Percentiles rank a stretch among this genome's conserved stretches.
These are phyloP conservation scores for Parathielavia hyrcaniae DNA, from an alignment of 495 filamentous ascomycete genomes.

Conservation along the genomic window DNA sequence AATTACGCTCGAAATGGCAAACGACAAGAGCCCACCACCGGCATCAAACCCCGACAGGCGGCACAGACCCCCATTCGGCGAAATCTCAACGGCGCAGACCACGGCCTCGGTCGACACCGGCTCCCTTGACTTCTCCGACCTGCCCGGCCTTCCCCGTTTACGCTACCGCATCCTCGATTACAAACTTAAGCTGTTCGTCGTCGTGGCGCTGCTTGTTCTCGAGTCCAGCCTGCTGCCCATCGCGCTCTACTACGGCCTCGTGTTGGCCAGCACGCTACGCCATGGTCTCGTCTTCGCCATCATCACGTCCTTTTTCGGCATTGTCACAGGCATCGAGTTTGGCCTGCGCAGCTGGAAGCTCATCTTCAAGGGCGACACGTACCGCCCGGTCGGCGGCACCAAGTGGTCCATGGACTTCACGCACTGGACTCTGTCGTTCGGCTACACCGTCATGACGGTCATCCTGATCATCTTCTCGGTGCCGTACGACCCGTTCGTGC, in stretches of 20 bases:
- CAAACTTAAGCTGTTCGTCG: constrained; percentile 39
- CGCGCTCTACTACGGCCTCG: constrained; percentile 43
- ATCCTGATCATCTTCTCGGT: constrained; percentile 49
- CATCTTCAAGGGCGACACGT: constrained; percentile 37
- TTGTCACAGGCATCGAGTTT: constrained; percentile 46
- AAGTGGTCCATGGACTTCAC: constrained; percentile 46
- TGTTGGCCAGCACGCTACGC: constrained; percentile 35
- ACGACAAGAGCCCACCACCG: too few species aligned
- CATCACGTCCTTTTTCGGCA: constrained; percentile 47
- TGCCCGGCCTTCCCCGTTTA: constrained; percentile 36
- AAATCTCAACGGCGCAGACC: neutral
- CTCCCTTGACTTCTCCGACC: constrained; percentile 7
- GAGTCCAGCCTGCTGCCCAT: constrained; percentile 44
- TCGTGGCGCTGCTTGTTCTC: constrained; percentile 38
- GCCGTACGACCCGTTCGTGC: constrained; percentile 49
- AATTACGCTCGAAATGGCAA: too few species aligned
- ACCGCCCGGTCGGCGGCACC: constrained; percentile 38
- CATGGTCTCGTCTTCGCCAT: constrained; percentile 46
- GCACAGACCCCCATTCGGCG: neutral
- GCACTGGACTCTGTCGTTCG: constrained; percentile 40
- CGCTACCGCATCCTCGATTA: constrained; percentile 42
- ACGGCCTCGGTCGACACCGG: neutral
- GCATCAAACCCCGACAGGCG: neutral
- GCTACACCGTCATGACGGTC: constrained; percentile 43
- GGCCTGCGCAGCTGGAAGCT: constrained; percentile 42